Base-by-base conservation (phyloP, 2,329 filamentous ascomycete species). In the Macroventuria anomochaeta region DNA sequence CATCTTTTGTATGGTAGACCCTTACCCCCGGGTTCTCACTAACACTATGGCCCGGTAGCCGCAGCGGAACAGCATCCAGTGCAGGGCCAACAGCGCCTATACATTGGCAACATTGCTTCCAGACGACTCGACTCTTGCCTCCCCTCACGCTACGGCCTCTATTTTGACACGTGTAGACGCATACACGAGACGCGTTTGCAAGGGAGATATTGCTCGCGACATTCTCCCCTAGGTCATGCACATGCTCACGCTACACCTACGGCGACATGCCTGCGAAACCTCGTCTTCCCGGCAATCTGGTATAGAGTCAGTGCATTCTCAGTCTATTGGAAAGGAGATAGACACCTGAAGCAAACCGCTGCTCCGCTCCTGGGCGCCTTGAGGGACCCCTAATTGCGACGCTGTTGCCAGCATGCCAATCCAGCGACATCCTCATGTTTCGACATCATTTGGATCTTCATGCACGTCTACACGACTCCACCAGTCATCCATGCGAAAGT, bases 281-380 rank as follows among this genome's bases (percentile, higher is more conserved):
- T 26, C 21, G 23, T 34, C 39, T 40, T 34, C 34, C n/a, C 51
- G 40, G 39, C 39, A 17, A 20, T 32, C 28, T 39, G 44, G 44
- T 42, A 48, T 23, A 26, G 39, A 53, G 51, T 54, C 46, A 41
- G 29, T 49, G 51, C 51, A 49, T 41, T 34, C 26, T 26, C 44
- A 40, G 40, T 44, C 44, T 54, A 54, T 54, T 34, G 51, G 46
- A 52, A 54, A 54, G 44, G 51, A 49, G 15, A 49, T 54, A 43
- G 44, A 48, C 21, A 48, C 51, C 43, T 54, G 51, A 49, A 49
- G 51, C 44, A 59, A 49, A 46, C 31, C 44, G 36, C 17, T 43
- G 40, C 42, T 57, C 49, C 49, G 38, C 58, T 28, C 25, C 33
- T 33, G 42, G 51, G 26, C 29, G 40, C 44, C 39, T 49, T 54